Percentiles rank a stretch among this genome's conserved stretches.
These are phyloP conservation scores for Trypanosoma cruzi DNA, from an alignment of 208 protist genomes.

Conservation along the genomic window DNA sequence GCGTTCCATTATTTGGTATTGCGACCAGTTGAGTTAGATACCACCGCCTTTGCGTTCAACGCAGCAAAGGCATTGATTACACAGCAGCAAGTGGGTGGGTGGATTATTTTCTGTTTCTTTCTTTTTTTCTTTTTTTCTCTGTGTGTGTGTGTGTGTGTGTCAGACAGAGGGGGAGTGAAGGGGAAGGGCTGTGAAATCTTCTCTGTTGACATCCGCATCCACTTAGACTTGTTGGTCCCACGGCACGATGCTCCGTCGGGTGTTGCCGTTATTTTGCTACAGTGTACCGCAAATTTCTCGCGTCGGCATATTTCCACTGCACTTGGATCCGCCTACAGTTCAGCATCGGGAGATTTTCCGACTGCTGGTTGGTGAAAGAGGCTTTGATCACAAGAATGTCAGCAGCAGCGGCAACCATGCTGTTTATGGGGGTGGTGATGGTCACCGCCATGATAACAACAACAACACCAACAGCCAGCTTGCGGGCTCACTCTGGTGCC, in stretches of 20 bases:
- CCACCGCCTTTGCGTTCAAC: not conserved
- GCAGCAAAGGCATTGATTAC: not conserved
- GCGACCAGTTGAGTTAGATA: not conserved
- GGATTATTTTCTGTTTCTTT: too few species aligned
- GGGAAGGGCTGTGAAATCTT: too few species aligned
- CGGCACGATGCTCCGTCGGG: slow-evolving; percentile 30
- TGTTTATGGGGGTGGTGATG: not conserved
- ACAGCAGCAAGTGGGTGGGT: too few species aligned
- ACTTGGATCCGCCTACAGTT: slow-evolving; percentile 86
- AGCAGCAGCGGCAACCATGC: not conserved
- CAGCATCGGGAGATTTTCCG: slow-evolving; percentile 85
- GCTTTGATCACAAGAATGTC: not conserved
- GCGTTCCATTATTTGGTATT: not conserved
- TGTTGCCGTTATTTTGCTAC: slow-evolving; percentile 26
- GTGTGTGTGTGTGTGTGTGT: too few species aligned
- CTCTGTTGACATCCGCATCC: too few species aligned
- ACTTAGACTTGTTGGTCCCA: not conserved
- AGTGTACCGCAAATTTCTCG: slow-evolving; percentile 47
- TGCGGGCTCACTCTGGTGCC: slow-evolving; percentile 46
- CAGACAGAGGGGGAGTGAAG: not conserved
- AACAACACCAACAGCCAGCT: not conserved
- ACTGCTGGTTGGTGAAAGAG: slow-evolving; percentile 63
- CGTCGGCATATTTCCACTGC: slow-evolving; percentile 84
- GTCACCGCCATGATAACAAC: not conserved
- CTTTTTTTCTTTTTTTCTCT: too few species aligned